Conservation (phyloP, 805 yeast species). For the Metschnikowia peoriensis region DNA sequence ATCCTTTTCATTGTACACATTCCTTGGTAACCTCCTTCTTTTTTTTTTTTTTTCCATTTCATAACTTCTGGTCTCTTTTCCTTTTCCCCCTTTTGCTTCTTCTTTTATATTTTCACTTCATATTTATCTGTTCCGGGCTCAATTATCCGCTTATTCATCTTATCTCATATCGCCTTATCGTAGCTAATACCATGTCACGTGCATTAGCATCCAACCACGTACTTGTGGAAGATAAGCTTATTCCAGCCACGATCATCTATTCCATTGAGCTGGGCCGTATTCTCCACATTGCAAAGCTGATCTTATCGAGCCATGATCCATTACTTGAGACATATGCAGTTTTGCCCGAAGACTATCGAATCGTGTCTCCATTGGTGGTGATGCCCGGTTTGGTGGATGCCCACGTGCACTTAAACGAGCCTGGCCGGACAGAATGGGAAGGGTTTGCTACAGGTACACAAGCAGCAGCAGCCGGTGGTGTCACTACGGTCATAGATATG, state of each 20-base stretch:
- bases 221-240: constrained; percentile 44
- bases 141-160: not conserved
- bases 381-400: constrained; percentile 93
- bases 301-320: constrained; percentile 40
- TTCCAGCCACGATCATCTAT: constrained; percentile 65
- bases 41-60: no score
- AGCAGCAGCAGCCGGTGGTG: constrained; percentile 95
- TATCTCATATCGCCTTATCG: not conserved
- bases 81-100: not conserved
- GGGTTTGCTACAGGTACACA: constrained; percentile 96
- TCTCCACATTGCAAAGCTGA: constrained; percentile 41
- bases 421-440: constrained; percentile 98
- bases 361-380: constrained; percentile 61
- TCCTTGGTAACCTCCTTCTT: not conserved
- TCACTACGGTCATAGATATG: constrained; percentile 94
- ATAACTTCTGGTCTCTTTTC: no score
- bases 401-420: constrained; percentile 93
- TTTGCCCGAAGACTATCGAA: constrained; percentile 39
- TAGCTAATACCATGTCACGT: constrained; percentile 44
- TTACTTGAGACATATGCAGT: constrained; percentile 44
- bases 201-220: constrained; percentile 65
- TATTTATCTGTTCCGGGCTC: not conserved
- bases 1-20: not conserved
- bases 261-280: constrained; percentile 54
- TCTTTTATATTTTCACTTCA: not conserved